Evolutionary conservation across 2,329 filamentous ascomycete species (phyloP).

Genomic region (Fusarium annulatum): DNA sequence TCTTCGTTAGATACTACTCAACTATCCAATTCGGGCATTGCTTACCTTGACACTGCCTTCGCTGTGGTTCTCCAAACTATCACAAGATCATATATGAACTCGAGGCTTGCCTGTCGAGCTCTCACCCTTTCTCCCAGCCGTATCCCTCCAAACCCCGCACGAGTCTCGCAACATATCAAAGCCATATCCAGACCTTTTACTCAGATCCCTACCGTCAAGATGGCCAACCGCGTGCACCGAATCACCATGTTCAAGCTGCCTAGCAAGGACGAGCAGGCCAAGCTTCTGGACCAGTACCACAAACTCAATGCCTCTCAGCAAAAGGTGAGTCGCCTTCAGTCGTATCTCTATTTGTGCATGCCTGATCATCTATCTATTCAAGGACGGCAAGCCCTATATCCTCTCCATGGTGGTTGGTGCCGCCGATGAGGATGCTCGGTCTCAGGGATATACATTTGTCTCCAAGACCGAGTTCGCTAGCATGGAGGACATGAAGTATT

Average conservation of each 20-base stretch:
- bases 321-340: conserved; percentile 50
- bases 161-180: background rate
- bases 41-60: background rate
- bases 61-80: background rate
- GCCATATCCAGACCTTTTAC: conserved; percentile 6
- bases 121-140: conserved; percentile 1
- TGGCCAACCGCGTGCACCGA: conserved; percentile 59
- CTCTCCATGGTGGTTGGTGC: conserved; percentile 64
- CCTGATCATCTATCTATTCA: background rate
- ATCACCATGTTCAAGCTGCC: conserved; percentile 67
- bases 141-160: background rate
- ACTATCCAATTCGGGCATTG: background rate
- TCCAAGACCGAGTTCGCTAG: conserved; percentile 72
- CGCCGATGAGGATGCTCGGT: conserved; percentile 67
- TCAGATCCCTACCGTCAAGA: conserved; percentile 41
- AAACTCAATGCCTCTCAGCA: conserved; percentile 53
- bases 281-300: conserved; percentile 59
- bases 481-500: conserved; percentile 76
- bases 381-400: conserved; percentile 80
- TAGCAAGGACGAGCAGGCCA: conserved; percentile 55
- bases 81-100: conserved; percentile 30
- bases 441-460: conserved; percentile 73
- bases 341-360: conserved; percentile 1
- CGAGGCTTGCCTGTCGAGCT: conserved; percentile 12
- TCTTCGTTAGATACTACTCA: conserved; percentile 15